phyloP scores from a whole-genome alignment of 2,329 filamentous ascomycete genomes.

The Purpureocillium takamizusanense region DNA sequence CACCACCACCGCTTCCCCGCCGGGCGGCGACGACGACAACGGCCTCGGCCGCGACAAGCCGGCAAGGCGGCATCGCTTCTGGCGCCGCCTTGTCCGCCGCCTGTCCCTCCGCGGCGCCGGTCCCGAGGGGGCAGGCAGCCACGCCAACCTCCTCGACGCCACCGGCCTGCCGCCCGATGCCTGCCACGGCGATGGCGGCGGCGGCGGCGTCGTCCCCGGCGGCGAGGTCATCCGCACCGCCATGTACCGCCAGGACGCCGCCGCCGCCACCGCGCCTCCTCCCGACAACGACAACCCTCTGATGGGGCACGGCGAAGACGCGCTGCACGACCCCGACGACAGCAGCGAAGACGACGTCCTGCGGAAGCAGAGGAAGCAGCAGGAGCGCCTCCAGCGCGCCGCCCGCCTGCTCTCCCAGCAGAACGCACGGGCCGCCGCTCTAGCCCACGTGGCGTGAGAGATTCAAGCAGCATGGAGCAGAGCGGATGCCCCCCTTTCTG shows the following conservation, averaged over 20 bases:
- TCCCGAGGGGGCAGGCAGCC: conserved; percentile 7
- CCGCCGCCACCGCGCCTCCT: conserved; percentile 5
- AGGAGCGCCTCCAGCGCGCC: conserved; percentile 30
- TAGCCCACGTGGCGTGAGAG: no score
- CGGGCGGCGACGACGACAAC: conserved; percentile 14
- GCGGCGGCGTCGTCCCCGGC: conserved; percentile 1
- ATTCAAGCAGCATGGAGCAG: no score
- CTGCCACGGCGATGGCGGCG: neutral
- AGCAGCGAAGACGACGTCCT: conserved; percentile 16
- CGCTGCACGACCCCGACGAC: conserved; percentile 12
- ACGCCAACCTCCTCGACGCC: conserved; percentile 4
- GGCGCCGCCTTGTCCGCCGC: conserved; percentile 12
- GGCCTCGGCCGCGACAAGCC: neutral
- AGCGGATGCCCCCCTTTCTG: no score
- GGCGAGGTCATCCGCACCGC: conserved; percentile 17
- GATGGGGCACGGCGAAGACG: conserved; percentile 8
- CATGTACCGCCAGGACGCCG: conserved; percentile 21
- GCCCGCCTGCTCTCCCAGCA: conserved; percentile 25
- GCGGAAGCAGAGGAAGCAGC: conserved; percentile 16
- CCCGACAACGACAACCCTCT: conserved; percentile 4
- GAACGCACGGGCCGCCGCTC: neutral
- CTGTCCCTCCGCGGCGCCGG: conserved; percentile 8
- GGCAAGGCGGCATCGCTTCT: conserved; percentile 8
- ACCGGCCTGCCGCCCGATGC: conserved; percentile 2
- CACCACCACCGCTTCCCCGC: conserved; percentile 20